A percentile compares a stretch with the other conserved stretches of the same genome.
Evolutionary conservation across 2,329 filamentous ascomycete genomes (phyloP).

Genomic region (Pyrenophora seminiperda): DNA sequence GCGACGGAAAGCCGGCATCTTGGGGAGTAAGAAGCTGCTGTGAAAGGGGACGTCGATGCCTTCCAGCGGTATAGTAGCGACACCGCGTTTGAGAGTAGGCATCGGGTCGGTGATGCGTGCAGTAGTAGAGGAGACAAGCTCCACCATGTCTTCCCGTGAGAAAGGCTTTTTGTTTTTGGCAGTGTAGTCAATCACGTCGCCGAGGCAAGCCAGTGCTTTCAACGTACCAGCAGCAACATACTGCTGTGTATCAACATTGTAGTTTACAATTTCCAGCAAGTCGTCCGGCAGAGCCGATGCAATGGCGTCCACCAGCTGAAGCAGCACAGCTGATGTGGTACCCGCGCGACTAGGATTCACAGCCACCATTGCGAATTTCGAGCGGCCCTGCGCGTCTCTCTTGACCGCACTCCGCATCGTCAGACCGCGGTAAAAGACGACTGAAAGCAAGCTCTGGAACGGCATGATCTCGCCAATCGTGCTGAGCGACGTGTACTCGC

Average conservation of each 20-base stretch:
- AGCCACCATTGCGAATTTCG: conserved; percentile 21
- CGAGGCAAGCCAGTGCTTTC: not conserved
- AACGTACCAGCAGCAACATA: conserved; percentile 42
- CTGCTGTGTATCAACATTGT: conserved; percentile 18
- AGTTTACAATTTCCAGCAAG: conserved; percentile 21
- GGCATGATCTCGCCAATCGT: conserved; percentile 1
- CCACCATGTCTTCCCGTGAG: conserved; percentile 9
- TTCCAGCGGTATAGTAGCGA: conserved; percentile 38
- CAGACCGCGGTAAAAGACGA: conserved; percentile 21
- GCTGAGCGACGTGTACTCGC: conserved; percentile 1
- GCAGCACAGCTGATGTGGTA: not conserved
- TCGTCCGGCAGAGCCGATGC: not conserved
- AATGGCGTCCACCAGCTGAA: not conserved
- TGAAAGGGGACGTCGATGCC: conserved; percentile 46
- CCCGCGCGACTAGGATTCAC: conserved; percentile 15
- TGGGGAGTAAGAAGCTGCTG: conserved; percentile 28
- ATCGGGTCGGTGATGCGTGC: conserved; percentile 7
- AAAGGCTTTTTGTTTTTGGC: not conserved
- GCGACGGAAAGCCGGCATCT: conserved; percentile 25
- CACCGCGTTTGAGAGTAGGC: conserved; percentile 22
- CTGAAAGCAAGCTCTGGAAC: not conserved
- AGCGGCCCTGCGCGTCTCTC: conserved; percentile 11
- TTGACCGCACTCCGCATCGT: conserved; percentile 19
- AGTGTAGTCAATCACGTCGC: not conserved
- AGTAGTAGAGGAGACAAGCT: conserved; percentile 5